A percentile compares a stretch with the other conserved stretches of the same genome.
Conservation (phyloP, 305 asterid species). For the Fraxinus baroniana region DNA sequence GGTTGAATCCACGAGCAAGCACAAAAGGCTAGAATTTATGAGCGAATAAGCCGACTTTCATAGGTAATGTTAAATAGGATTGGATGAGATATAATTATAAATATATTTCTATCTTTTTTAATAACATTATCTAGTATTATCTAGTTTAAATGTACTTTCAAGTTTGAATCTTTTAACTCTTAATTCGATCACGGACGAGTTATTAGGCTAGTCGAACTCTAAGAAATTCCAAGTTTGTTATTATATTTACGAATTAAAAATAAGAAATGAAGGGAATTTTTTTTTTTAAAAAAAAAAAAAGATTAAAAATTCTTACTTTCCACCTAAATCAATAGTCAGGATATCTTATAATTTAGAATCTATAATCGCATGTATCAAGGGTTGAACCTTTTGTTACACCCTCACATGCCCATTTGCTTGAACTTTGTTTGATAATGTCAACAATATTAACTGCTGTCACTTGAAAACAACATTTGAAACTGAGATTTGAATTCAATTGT, state of each 20-base stretch:
- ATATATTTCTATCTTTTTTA: too few relatives aligned
- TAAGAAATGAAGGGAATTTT: neutral
- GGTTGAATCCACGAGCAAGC: neutral
- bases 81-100: too few relatives aligned
- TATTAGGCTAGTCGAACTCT: neutral
- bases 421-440: constrained; percentile 20
- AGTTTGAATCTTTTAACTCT: neutral
- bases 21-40: neutral
- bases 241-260: neutral
- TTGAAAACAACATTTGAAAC: constrained; percentile 29
- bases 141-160: neutral
- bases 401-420: constrained; percentile 32
- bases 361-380: constrained; percentile 28
- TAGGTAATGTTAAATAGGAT: too few relatives aligned
- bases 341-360: constrained; percentile 16
- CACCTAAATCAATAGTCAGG: neutral
- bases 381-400: constrained; percentile 22
- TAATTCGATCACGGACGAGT: neutral
- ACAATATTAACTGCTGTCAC: constrained; percentile 3
- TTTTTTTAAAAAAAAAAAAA: neutral
- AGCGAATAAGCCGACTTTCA: neutral
- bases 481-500: constrained; percentile 8
- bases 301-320: neutral
- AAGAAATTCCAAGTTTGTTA: neutral
- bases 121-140: too few relatives aligned